These are phyloP conservation scores for Erysimum cheiranthoides DNA, from an alignment of 345 rosid species.

Conservation along the genomic window DNA sequence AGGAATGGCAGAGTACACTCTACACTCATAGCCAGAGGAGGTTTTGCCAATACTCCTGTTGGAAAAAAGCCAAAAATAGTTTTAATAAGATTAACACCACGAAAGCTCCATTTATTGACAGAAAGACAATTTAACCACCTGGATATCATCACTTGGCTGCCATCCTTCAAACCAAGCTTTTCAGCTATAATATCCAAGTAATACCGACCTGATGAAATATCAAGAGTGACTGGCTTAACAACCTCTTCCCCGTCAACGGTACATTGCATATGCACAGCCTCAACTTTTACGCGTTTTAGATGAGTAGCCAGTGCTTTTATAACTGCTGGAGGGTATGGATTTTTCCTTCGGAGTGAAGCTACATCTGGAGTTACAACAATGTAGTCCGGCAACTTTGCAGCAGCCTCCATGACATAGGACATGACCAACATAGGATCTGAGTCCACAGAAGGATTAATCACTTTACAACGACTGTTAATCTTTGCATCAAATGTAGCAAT, in stretches of 20 bases:
- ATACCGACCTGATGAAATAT: conserved; percentile 56
- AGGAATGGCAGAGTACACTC: conserved; percentile 68
- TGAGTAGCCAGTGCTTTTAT: conserved; percentile 46
- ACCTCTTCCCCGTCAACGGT: conserved; percentile 45
- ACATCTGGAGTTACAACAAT: conserved; percentile 50
- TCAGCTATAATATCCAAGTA: conserved; percentile 74
- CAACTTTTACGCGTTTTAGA: conserved; percentile 40
- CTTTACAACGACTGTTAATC: conserved; percentile 61
- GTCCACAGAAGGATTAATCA: conserved; percentile 62
- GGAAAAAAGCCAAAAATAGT: conserved; percentile 22
- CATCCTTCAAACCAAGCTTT: conserved; percentile 64
- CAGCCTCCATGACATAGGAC: conserved; percentile 65
- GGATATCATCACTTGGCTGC: conserved; percentile 63
- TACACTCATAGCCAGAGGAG: conserved; percentile 73
- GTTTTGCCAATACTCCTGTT: conserved; percentile 76
- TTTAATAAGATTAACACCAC: conserved; percentile 6
- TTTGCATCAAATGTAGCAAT: conserved; percentile 68
- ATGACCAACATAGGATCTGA: conserved; percentile 59
- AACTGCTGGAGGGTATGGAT: conserved; percentile 54
- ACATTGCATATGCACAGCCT: conserved; percentile 63
- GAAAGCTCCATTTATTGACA: background rate
- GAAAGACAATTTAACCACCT: conserved; percentile 51
- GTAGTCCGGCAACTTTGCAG: conserved; percentile 54
- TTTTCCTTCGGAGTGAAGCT: conserved; percentile 57
- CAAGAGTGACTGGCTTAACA: conserved; percentile 55